Evolutionary conservation across 2,329 filamentous ascomycete species (phyloP).

Genomic region (Fusarium compactum): DNA sequence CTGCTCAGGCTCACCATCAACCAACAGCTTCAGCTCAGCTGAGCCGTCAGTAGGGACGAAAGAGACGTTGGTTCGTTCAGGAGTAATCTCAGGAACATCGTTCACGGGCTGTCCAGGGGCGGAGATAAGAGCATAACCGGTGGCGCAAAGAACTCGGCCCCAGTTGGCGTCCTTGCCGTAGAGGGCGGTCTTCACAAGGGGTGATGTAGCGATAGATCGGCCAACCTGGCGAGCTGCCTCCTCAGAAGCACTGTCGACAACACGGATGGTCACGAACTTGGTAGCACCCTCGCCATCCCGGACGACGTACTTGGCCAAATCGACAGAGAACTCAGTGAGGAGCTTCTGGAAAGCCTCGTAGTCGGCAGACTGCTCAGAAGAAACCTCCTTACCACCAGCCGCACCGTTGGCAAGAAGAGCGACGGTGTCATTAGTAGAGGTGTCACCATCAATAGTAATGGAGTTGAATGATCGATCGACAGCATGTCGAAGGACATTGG

Average conservation of each 20-base stretch:
- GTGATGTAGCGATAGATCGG: conserved; percentile 87
- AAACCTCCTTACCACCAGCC: conserved; percentile 77
- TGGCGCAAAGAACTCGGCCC: conserved; percentile 95
- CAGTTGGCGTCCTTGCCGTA: conserved; percentile 99
- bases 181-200: conserved; percentile 95
- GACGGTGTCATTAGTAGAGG: conserved; percentile 96
- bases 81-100: conserved; percentile 73
- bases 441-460: conserved; percentile 97
- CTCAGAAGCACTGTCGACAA: conserved; percentile 78
- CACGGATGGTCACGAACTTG: conserved; percentile 95
- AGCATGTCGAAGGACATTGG: conserved; percentile 76
- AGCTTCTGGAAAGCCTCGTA: conserved; percentile 77
- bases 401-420: conserved; percentile 96
- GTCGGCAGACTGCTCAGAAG: conserved; percentile 66
- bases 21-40: conserved; percentile 78
- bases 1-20: conserved; percentile 82
- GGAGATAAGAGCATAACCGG: conserved; percentile 79
- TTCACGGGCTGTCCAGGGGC: conserved; percentile 68
- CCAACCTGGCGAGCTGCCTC: conserved; percentile 82
- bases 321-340: conserved; percentile 81
- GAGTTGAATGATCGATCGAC: conserved; percentile 92
- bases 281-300: conserved; percentile 97
- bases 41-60: conserved; percentile 84
- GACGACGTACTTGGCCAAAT: conserved; percentile 92
- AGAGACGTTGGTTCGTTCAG: conserved; percentile 79